These are phyloP conservation scores for Avena atlantica DNA, from an alignment of 176 grass and related monocot species.

Conservation along the genomic window DNA sequence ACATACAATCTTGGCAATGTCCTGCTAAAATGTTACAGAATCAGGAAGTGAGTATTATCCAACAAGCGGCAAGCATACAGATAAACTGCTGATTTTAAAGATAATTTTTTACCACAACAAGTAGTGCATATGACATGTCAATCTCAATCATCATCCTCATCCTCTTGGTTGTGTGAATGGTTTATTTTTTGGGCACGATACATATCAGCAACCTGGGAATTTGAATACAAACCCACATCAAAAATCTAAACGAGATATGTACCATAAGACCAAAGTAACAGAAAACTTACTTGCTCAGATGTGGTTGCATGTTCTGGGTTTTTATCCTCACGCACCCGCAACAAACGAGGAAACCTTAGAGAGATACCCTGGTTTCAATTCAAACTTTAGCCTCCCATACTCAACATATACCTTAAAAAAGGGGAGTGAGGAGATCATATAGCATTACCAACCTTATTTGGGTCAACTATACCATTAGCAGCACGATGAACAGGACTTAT, in stretches of 20 bases:
- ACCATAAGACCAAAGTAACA: not conserved
- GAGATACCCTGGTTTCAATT: slow-evolving; percentile 85
- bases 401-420: not conserved
- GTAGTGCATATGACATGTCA: not conserved
- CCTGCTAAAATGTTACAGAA: slow-evolving; percentile 30
- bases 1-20: not conserved
- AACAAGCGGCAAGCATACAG: not conserved
- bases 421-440: not conserved
- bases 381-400: slow-evolving; percentile 33
- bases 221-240: slow-evolving; percentile 4
- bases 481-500: slow-evolving; percentile 99
- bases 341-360: slow-evolving; percentile 87
- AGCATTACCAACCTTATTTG: slow-evolving; percentile 74
- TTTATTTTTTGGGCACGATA: slow-evolving; percentile 95
- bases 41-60: not conserved
- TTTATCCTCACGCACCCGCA: slow-evolving; percentile 92
- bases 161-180: slow-evolving; percentile 72
- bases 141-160: slow-evolving; percentile 87
- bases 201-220: slow-evolving; percentile 88
- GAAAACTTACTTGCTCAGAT: slow-evolving; percentile 71
- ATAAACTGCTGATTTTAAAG: slow-evolving; percentile 3
- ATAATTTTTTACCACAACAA: slow-evolving; percentile 22
- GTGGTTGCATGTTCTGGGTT: slow-evolving; percentile 30
- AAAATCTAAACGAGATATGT: slow-evolving; percentile 28
- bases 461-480: slow-evolving; percentile 90